Base-by-base conservation (phyloP, 805 yeast species). In the Candida michaelii region DNA sequence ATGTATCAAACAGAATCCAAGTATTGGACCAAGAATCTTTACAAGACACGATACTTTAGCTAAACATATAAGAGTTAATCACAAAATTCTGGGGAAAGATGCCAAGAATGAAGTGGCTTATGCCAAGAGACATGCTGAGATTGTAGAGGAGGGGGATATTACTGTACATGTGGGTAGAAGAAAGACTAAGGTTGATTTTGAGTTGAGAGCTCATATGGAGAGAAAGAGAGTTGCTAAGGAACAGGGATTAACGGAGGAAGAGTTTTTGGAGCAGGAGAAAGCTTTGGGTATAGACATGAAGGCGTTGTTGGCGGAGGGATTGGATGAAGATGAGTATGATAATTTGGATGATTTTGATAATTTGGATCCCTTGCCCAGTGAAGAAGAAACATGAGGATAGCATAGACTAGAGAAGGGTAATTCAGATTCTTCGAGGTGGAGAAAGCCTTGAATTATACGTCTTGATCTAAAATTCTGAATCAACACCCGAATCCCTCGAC, bases 31-130 rank as follows among this genome's bases (percentile, higher is more conserved):
- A 37, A 83, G 91, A 69, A 89, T 96, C 1, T 91, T 93, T 58
- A 85, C 96, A 42, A 79, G 99, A 48, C 85, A 89, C 59, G 99
- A 91, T 65, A 97, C 99, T 1, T 74, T 91, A 48, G 87, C 96
- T 13, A 81, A 97, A 60, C 99, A 91, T 63, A 82, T 90, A 4
- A 51, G 76, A 30, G 76, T 71, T 3, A 71, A 71, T 46, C 76
- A 71, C 54, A 64, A 69, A 47, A 69, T 70, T 1, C 64, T 71
- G 1, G 75, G 74, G 23, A 69, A 70, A 43, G 76, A 70, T 47
- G 76, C 76, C 12, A 71, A 71, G 47, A 72, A 72, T 0, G 75
- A 70, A 47, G 75, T 71, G 30, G 74, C 74, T 0, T 70, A 60
- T 48, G 65, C 73, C 11, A 71, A 71, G 49, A 69, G 67, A 41